Percentiles rank a stretch among this genome's conserved stretches.
Conservation (phyloP, 441 rosid genomes). For the Erysimum cheiri region DNA sequence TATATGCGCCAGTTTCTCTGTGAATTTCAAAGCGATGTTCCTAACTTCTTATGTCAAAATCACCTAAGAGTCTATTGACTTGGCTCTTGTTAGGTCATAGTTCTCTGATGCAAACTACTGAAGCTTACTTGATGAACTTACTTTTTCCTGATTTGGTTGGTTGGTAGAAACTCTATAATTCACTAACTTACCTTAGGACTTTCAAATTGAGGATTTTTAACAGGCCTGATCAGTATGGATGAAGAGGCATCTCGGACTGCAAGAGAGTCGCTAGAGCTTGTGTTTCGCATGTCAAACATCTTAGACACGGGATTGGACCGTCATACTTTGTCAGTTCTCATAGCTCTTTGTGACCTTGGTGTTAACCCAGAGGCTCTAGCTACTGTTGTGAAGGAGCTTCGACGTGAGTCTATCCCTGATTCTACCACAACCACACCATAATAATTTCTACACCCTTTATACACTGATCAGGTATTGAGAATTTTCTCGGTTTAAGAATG, state of each 20-base stretch:
- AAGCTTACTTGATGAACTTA: background rate
- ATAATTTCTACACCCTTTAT: background rate
- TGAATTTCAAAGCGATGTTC: background rate
- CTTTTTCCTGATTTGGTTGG: background rate
- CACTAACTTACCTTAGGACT: background rate
- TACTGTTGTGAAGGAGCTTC: constrained; percentile 70
- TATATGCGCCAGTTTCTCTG: too few species aligned
- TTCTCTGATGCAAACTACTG: background rate
- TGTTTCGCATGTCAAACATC: constrained; percentile 74
- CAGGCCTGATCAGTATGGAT: constrained; percentile 50
- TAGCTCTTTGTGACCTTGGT: constrained; percentile 77
- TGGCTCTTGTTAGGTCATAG: background rate
- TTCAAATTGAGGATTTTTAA: background rate
- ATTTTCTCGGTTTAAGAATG: background rate
- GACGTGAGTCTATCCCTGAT: constrained; percentile 42
- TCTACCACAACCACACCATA: background rate
- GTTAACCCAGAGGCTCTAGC: constrained; percentile 75
- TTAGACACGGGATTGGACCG: constrained; percentile 73
- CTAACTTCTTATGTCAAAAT: background rate
- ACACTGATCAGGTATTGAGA: constrained; percentile 22
- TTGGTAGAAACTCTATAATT: constrained; percentile 1
- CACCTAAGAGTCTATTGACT: background rate
- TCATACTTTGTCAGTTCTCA: constrained; percentile 71
- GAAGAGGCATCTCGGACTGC: constrained; percentile 69
- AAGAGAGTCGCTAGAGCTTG: constrained; percentile 70